Evolutionary conservation across 2,329 filamentous ascomycete genomes (phyloP).

Genomic region (Fusarium sp.): DNA sequence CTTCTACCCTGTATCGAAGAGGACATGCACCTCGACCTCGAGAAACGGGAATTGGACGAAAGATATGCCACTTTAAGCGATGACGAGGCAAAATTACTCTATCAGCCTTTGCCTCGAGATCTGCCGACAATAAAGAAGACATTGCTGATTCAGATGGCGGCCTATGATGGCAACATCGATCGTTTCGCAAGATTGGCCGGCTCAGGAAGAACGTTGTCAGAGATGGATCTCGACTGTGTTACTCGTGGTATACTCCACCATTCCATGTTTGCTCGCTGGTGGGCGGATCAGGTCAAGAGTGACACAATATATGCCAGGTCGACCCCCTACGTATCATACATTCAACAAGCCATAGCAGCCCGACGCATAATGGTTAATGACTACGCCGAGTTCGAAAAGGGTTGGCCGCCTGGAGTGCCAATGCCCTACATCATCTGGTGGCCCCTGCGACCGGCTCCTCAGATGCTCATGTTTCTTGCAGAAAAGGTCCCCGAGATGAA

Average conservation of each 20-base stretch:
- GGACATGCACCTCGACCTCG: slow-evolving; percentile 5
- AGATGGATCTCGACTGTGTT: slow-evolving; percentile 1
- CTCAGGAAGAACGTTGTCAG: neutral
- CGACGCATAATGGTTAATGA: slow-evolving; percentile 28
- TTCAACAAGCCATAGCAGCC: slow-evolving; percentile 11
- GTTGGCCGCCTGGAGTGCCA: neutral
- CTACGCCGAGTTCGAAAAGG: neutral
- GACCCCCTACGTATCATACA: neutral
- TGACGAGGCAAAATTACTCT: slow-evolving; percentile 4
- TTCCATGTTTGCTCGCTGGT: slow-evolving; percentile 22
- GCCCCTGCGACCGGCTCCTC: neutral
- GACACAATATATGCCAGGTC: slow-evolving; percentile 3
- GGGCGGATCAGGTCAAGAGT: slow-evolving; percentile 15
- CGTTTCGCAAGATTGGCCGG: slow-evolving; percentile 3
- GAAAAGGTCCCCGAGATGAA: slow-evolving; percentile 11
- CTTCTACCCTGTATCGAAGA: slow-evolving; percentile 22
- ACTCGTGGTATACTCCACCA: slow-evolving; percentile 11
- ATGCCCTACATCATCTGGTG: slow-evolving; percentile 27
- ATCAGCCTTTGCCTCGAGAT: slow-evolving; percentile 1
- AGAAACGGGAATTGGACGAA: neutral
- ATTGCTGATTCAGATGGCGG: slow-evolving; percentile 19
- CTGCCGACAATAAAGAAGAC: slow-evolving; percentile 19
- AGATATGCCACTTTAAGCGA: neutral
- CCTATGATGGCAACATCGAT: slow-evolving; percentile 17
- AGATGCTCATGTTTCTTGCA: neutral